Base-by-base conservation (phyloP, 768 basidiomycete genomes). In the Jaapia argillacea region DNA sequence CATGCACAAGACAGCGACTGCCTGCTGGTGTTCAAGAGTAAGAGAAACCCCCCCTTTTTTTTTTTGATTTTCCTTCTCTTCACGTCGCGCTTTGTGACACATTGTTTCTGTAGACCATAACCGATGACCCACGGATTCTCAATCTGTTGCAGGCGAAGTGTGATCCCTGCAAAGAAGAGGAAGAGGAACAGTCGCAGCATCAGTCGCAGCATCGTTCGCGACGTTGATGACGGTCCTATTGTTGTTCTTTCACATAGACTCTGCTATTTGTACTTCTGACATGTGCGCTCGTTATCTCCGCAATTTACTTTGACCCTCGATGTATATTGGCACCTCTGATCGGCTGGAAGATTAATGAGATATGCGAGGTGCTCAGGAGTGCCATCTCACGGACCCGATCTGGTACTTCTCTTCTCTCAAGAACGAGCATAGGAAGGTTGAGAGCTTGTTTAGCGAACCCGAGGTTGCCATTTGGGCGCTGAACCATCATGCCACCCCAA, bases 391-490 rank as follows among this genome's bases (percentile, higher is more conserved):
- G n/a, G n/a, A n/a, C n/a, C n/a, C n/a, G n/a, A n/a, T n/a, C n/a
- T n/a, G n/a, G n/a, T n/a, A n/a, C n/a, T n/a, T n/a, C n/a, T n/a
- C n/a, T n/a, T n/a, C n/a, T n/a, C n/a, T 33, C 10, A 33, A 33
- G 31, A 16, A 10, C 40, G 79, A 82, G 51, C 55, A 75, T 28
- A 69, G 74, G 43, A 68, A 70, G 31, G 76, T 85, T 28, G 62
- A 70, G 45, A 85, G 76, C 57, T 65, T 83, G 58, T 79, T 85
- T 51, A 80, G 81, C 51, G 70, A 71, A 45, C 65, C 72, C 44
- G 84, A 81, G 61, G 81, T 80, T 4, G 49, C 39, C 1, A 83
- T 81, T 63, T 57, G 57, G 41, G 60, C 65, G 28, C 51, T 43
- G 14, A 49, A 50, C 24, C 24, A 24, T n/a, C n/a, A n/a, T n/a